A percentile compares a stretch with the other conserved stretches of the same genome.
These are phyloP conservation scores for Gloeopeniophorella convolvens DNA, from an alignment of 768 basidiomycete genomes.

Conservation along the genomic window DNA sequence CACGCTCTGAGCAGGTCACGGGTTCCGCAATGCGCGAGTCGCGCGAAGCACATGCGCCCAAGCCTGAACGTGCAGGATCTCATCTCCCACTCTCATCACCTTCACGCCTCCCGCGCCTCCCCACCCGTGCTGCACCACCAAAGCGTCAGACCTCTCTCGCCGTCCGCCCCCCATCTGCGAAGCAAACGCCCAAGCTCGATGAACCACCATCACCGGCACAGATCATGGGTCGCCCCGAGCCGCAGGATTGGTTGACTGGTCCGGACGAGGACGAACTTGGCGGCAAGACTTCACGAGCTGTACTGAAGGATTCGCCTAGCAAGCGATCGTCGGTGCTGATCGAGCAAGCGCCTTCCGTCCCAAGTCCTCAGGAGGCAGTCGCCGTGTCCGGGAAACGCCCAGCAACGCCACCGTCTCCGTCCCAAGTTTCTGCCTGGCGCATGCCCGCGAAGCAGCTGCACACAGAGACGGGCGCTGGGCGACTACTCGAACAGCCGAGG, in stretches of 20 bases:
- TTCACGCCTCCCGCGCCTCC: slow-evolving; percentile 20
- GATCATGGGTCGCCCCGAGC: slow-evolving; percentile 27
- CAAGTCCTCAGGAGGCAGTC: slow-evolving; percentile 26
- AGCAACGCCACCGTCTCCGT: slow-evolving; percentile 11
- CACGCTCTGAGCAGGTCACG: slow-evolving; percentile 52
- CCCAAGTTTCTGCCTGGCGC: slow-evolving; percentile 11
- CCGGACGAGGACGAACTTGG: slow-evolving; percentile 37
- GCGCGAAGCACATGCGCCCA: slow-evolving; percentile 8
- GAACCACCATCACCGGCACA: slow-evolving; percentile 24
- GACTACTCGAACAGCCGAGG: slow-evolving; percentile 14
- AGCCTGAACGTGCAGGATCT: slow-evolving; percentile 8
- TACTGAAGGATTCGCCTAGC: slow-evolving; percentile 63
- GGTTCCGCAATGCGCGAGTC: slow-evolving; percentile 45
- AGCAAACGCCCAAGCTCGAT: background rate
- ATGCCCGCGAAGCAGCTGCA: slow-evolving; percentile 1
- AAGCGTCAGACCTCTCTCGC: slow-evolving; percentile 42
- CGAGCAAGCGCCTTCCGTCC: slow-evolving; percentile 30
- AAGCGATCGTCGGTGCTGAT: slow-evolving; percentile 68
- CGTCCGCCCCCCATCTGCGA: slow-evolving; percentile 1
- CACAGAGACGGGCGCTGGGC: slow-evolving; percentile 2
- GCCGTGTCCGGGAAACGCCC: slow-evolving; percentile 4
- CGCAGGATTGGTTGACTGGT: slow-evolving; percentile 73
- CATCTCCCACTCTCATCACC: slow-evolving; percentile 15
- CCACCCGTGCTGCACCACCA: slow-evolving; percentile 39
- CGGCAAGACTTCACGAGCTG: slow-evolving; percentile 28